Conservation (phyloP, 306 rosid genomes). For the Castanopsis chinensis region DNA sequence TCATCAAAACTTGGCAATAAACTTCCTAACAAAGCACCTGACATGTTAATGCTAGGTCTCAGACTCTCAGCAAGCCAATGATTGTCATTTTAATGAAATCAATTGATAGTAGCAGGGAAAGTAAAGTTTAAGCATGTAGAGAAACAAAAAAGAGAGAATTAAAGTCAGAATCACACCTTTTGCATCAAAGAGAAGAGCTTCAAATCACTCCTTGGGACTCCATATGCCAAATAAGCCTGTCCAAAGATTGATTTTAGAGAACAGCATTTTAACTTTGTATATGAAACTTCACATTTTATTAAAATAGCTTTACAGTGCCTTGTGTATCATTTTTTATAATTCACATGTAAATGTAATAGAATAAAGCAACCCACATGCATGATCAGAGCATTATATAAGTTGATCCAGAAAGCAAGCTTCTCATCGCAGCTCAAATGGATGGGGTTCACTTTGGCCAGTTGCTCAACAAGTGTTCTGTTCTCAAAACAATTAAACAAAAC, state of each 20-base stretch:
- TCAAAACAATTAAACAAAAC: slow-evolving; percentile 8
- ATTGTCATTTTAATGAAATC: background rate
- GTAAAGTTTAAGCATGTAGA: background rate
- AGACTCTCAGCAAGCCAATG: background rate
- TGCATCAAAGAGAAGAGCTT: slow-evolving; percentile 77
- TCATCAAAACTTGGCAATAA: background rate
- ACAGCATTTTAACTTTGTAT: background rate
- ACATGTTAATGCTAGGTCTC: background rate
- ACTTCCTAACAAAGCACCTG: background rate
- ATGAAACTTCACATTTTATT: background rate
- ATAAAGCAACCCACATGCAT: slow-evolving; percentile 60
- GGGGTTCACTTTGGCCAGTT: slow-evolving; percentile 69
- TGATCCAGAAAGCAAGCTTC: slow-evolving; percentile 79
- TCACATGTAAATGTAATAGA: background rate
- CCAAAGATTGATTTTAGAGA: background rate
- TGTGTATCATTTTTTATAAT: background rate
- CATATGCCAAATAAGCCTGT: slow-evolving; percentile 83
- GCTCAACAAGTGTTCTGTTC: slow-evolving; percentile 71
- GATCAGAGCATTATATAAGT: slow-evolving; percentile 68
- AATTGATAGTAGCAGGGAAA: background rate
- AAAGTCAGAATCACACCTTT: slow-evolving; percentile 48
- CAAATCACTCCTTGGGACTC: slow-evolving; percentile 78
- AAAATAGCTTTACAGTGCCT: background rate
- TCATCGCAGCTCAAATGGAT: slow-evolving; percentile 54
- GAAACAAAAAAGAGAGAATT: background rate